Base-by-base conservation (phyloP, 371 early-diverging fungal species). In the Lichtheimia hyalospora region DNA sequence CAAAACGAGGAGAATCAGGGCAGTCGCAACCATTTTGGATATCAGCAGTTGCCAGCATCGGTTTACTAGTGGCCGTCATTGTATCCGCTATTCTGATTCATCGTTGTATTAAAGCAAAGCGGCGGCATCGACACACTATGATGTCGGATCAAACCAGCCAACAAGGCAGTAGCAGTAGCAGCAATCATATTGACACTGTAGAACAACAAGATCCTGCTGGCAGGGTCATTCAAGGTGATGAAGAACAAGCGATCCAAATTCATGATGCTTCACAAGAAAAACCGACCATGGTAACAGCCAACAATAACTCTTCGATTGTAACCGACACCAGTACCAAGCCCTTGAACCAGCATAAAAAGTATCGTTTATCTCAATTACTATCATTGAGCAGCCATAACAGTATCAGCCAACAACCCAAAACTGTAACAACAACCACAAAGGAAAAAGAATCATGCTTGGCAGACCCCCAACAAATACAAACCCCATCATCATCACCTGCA, bases 21-120 rank as follows among this genome's bases (percentile, higher is more conserved):
- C 57, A 57, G 28, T 52, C 56, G n/a, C 49, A 50, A 51, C 57
- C 57, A n/a, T 62, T 60, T 46, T 60, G 60, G 62, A 51, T 62
- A 18, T 56, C 57, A 3, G 58, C 50, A 12, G 51, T 62, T 10
- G 57, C 57, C n/a, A 24, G 40, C 25, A 41, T 44, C 8, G 42
- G 23, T 5, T 50, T 62, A 2, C 5, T 52, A 8, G 42, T 62
- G 8, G 24, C 25, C 10, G 43, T 52, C 39, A 46, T 52, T 10
- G 16, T 52, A 8, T 8, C 15, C 2, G 57, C 57, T 16, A 15
- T 50, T 10, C 14, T 48, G 28, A 52, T 46, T 15, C 43, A 44
- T 44, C 48, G 52, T 50, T 10, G 54, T 34, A 34, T 34, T 41
- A 41, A 28, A 24, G 27, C 54, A 15, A 24, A 18, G 15, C 15